Evolutionary conservation across 768 basidiomycete species (phyloP), one percentile per base, ranked within the genome.

Genomic region (Amanita rubescens): DNA sequence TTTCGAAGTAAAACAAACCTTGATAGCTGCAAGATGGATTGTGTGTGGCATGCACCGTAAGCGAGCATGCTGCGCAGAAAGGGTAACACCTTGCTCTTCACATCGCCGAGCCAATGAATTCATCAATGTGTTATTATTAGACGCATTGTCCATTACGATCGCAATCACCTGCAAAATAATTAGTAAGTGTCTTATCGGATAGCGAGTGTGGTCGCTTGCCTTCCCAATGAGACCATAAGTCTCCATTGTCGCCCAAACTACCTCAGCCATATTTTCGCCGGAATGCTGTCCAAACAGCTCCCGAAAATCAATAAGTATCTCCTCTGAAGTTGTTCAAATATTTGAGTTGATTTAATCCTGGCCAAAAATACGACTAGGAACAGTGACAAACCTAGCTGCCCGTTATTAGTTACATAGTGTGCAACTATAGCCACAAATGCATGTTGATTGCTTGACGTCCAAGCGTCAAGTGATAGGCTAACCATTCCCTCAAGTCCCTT

Each of bases 1-100:
- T n/a, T n/a, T n/a, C 8, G 20, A 54, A 6, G 46, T 12, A 19
- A 5, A 39, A 41, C 54, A 17, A 46, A 65, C 69, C 59, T 68
- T 56, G 5, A 67, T 27, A 2, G 67, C 66, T 4, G 69, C 69
- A 33, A 73, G 63, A 53, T 73, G 67, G n/a, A 72, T 60, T 0
- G 69, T 71, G 39, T 73, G 71, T 0, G 69, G 71, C 66, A 71
- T 67, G 58, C 71, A 73, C n/a, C 60, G 64, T 19, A 69, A 53
- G 3, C 65, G 59, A 7, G 67, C 58, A 10, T 60, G 42, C 8
- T 2, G 14, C 1, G 67, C 61, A 22, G 55, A 54, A 50, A 73
- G 69, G 1, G 14, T 2, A 32, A 72, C 64, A 3, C 59, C 58
- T 10, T 41, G 51, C 2, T 49, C 57, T 0, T 15, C 3, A 33